Evolutionary conservation across 1,284 basidiomycete species (phyloP).

Genomic region (Phylloporus sp.): DNA sequence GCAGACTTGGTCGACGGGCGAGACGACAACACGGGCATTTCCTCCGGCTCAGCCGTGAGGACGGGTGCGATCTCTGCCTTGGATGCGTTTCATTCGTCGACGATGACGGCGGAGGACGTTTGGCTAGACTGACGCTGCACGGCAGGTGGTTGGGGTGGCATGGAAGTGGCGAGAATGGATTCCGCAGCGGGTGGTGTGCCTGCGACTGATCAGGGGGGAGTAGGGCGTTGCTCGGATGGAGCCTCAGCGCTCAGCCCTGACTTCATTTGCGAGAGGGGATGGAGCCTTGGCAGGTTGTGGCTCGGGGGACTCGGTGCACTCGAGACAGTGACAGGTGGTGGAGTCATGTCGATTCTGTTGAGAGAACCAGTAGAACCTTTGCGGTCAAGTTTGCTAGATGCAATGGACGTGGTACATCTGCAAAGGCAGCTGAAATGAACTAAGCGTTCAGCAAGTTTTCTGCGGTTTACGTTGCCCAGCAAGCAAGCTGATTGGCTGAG

Average conservation of each 20-base stretch:
- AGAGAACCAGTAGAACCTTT: constrained; percentile 40
- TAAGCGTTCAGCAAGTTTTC: no score
- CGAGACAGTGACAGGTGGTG: constrained; percentile 27
- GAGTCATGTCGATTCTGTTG: constrained; percentile 37
- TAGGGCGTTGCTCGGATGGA: constrained; percentile 19
- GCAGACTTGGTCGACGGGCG: constrained; percentile 26
- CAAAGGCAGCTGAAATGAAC: no score
- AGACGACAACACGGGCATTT: constrained; percentile 27
- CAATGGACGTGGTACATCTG: constrained; percentile 30
- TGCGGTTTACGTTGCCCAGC: no score
- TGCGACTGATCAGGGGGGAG: constrained; percentile 32
- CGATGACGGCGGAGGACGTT: constrained; percentile 10
- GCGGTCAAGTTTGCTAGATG: constrained; percentile 37
- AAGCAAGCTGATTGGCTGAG: no score
- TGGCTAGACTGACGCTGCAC: constrained; percentile 12
- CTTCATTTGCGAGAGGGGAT: constrained; percentile 41
- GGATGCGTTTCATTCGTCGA: constrained; percentile 10
- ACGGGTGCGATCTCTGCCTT: constrained; percentile 24
- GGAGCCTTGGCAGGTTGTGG: constrained; percentile 32
- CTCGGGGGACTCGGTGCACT: constrained; percentile 52
- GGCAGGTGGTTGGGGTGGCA: constrained; percentile 11
- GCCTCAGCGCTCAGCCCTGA: constrained; percentile 28
- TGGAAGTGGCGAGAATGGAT: constrained; percentile 20
- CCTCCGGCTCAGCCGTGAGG: constrained; percentile 41
- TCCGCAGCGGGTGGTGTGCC: constrained; percentile 26